Percentiles rank a stretch among this genome's conserved stretches.
phyloP scores from a whole-genome alignment of 306 rosid species.

The Lupinus albus region DNA sequence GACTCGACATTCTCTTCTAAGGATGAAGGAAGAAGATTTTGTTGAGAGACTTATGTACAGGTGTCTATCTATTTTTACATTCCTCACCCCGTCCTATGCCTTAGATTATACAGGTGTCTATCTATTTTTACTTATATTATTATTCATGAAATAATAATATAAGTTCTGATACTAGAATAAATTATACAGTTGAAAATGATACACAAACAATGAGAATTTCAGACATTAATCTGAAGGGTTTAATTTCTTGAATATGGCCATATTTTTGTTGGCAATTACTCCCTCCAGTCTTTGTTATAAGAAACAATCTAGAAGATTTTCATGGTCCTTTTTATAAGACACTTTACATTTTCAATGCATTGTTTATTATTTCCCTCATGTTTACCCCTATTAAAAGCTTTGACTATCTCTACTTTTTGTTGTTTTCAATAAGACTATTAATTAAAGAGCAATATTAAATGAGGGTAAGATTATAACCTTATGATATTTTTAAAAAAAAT shows the following conservation, averaged over 20 bases:
- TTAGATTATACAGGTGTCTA: slow-evolving; percentile 74
- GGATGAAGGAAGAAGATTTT: slow-evolving; percentile 99
- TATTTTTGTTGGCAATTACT: slow-evolving; percentile 30
- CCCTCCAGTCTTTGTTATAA: no score
- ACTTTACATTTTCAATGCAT: no score
- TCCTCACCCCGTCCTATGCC: slow-evolving; percentile 41
- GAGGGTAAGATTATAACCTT: no score
- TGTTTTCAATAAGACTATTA: no score
- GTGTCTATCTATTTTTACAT: slow-evolving; percentile 57
- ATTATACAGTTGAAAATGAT: slow-evolving; percentile 40
- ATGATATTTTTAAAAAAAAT: no score
- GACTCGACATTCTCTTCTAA: slow-evolving; percentile 88
- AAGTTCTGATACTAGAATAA: slow-evolving; percentile 30
- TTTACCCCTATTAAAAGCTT: no score
- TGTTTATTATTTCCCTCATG: no score
- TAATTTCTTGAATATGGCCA: slow-evolving; percentile 18
- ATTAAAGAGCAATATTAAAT: no score
- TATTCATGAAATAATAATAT: slow-evolving; percentile 26
- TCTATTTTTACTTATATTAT: slow-evolving; percentile 44
- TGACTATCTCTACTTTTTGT: no score
- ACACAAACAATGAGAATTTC: slow-evolving; percentile 30
- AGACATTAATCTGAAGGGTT: slow-evolving; percentile 39
- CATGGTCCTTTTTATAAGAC: no score
- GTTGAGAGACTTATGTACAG: slow-evolving; percentile 98
- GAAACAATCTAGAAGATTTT: no score